Percentiles rank a stretch among this genome's conserved stretches.
Conservation (phyloP, 2,329 filamentous ascomycete species). For the Epichloe hybrida region DNA sequence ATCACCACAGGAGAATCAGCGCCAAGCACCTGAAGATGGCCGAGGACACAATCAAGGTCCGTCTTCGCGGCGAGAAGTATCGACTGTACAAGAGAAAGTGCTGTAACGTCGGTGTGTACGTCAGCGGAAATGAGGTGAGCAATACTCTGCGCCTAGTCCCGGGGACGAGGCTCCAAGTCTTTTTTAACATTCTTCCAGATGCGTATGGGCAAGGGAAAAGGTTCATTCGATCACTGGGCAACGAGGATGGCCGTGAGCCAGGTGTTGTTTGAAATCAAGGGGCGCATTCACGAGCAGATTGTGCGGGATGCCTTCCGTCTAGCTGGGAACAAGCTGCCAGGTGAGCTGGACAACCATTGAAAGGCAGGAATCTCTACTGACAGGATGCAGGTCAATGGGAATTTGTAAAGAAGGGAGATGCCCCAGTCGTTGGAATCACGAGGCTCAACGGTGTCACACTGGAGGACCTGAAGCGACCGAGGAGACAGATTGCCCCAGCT, state of each 20-base stretch:
- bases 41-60: conserved; percentile 82
- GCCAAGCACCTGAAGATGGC: conserved; percentile 78
- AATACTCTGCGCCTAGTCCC: neutral
- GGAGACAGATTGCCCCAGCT: conserved; percentile 46
- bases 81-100: conserved; percentile 81
- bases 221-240: conserved; percentile 94
- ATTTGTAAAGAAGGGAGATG: conserved; percentile 90
- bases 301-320: conserved; percentile 86
- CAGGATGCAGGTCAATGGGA: conserved; percentile 57
- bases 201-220: conserved; percentile 99
- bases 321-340: conserved; percentile 88
- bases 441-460: conserved; percentile 77
- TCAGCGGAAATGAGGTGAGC: conserved; percentile 75
- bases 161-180: neutral
- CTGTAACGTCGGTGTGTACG: conserved; percentile 90
- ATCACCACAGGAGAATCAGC: conserved; percentile 84
- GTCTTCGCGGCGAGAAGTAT: conserved; percentile 83
- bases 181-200: conserved; percentile 32
- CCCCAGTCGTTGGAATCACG: conserved; percentile 81
- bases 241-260: conserved; percentile 80
- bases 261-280: conserved; percentile 84
- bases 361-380: conserved; percentile 10
- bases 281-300: conserved; percentile 86
- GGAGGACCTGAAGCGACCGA: conserved; percentile 69
- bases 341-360: conserved; percentile 32